Percentiles rank a stretch among this genome's conserved stretches.
Conservation (phyloP, 805 yeast species). For the Wickerhamomyces ciferrii region DNA sequence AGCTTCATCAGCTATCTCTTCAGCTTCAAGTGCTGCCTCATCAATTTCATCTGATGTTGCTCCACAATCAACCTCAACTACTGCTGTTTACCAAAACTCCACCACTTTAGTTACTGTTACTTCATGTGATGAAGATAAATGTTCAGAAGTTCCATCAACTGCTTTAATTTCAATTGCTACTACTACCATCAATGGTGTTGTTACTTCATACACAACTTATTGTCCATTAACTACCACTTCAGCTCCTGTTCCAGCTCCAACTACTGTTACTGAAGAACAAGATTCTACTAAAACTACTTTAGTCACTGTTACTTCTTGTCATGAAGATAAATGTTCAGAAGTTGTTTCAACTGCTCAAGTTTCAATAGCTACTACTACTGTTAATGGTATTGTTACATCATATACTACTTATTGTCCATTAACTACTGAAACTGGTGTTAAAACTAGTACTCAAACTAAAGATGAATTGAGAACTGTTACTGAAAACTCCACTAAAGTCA, state of each 20-base stretch:
- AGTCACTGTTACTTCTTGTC: background rate
- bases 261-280: background rate
- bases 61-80: background rate
- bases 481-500: background rate
- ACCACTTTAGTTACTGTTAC: conserved; percentile 32
- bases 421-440: background rate
- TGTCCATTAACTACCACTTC: conserved; percentile 7
- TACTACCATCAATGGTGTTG: conserved; percentile 24
- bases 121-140: conserved; percentile 26
- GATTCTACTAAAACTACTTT: background rate
- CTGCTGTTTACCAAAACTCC: background rate
- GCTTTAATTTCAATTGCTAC: conserved; percentile 29
- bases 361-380: conserved; percentile 28
- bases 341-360: conserved; percentile 27
- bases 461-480: background rate
- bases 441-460: too few species aligned
- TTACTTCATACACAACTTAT: conserved; percentile 9
- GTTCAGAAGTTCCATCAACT: conserved; percentile 26
- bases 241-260: background rate
- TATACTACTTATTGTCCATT: conserved; percentile 10
- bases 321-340: conserved; percentile 19
- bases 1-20: background rate
- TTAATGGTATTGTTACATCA: conserved; percentile 18
- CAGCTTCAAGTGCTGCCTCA: background rate
- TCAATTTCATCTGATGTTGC: background rate